Base-by-base conservation (phyloP, 768 basidiomycete genomes). In the Rhodotorula taiwanensis region DNA sequence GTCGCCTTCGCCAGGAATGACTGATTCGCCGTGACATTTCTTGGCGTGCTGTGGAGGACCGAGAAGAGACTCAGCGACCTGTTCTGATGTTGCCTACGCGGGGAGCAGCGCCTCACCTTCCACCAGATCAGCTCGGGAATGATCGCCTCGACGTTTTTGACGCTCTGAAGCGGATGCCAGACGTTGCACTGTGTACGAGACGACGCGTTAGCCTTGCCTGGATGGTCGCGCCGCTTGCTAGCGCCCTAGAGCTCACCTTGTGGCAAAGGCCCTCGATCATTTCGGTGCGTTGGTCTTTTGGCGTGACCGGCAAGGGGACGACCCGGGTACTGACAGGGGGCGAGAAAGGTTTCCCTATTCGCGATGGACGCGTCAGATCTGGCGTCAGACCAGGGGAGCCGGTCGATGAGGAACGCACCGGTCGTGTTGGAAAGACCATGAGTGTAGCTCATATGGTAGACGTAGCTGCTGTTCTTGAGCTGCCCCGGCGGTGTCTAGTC, bases 41-140 rank as follows among this genome's bases (percentile, higher is more conserved):
- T 86, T 86, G 33, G 88, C 88, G 71, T 90, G 88, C 75, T 90
- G 55, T 88, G 86, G 85, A 88, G 4, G 20, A 44, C n/a, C n/a
- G n/a, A 34, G 23, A 6, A 51, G 20, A 16, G 45, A 18, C 53
- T 13, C 18, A 9, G 10, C 15, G 33, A 13, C 2, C 16, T 7
- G 49, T 52, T 48, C 42, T 23, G 8, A 10, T 33, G 20, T 4
- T 10, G n/a, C n/a, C 1, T 5, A 28, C 25, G 18, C 28, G 23
- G 5, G 4, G 18, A 36, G 49, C 27, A 16, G 10, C 10, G 10
- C 36, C 55, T 25, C n/a, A 78, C 82, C 54, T 71, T 88, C 87
- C 88, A 89, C 71, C 83, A 83, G 10, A 89, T 79, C 69, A 67
- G 52, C 48, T 63, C 52, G 66, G 71, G 64, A 55, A 83, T 87